Conservation (phyloP, 192 early-diverging fungal genomes). For the Geosiphon pyriformis region DNA sequence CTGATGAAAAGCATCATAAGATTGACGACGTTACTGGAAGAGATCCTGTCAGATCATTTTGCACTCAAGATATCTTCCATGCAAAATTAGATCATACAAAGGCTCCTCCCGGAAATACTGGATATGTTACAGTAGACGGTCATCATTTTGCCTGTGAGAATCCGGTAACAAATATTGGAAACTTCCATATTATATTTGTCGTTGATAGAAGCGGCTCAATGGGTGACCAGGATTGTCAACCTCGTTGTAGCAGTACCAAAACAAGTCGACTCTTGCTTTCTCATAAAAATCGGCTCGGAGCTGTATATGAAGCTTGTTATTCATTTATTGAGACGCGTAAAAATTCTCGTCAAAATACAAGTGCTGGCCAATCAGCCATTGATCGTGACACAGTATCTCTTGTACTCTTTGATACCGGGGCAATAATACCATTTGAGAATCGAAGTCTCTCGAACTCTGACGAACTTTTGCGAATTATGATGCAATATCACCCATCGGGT, state of each 20-base stretch:
- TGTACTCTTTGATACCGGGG: conserved; percentile 11
- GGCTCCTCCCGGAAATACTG: neutral
- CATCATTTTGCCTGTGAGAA: conserved; percentile 23
- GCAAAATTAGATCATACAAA: neutral
- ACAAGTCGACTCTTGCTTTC: neutral
- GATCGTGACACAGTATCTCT: conserved; percentile 17
- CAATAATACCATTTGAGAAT: conserved; percentile 8
- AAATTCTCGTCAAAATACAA: neutral
- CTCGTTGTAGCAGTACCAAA: neutral
- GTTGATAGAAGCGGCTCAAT: conserved; percentile 26
- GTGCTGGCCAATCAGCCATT: neutral
- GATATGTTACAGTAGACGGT: conserved; percentile 24
- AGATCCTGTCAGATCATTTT: conserved; percentile 1
- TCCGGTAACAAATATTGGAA: neutral
- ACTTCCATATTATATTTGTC: conserved; percentile 25
- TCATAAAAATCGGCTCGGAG: conserved; percentile 25
- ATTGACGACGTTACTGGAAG: neutral
- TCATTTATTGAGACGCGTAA: conserved; percentile 17
- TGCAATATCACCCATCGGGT: conserved; percentile 10
- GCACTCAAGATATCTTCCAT: conserved; percentile 17
- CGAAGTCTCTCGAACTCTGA: neutral
- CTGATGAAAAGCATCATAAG: conserved; percentile 13
- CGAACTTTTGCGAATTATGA: conserved; percentile 5
- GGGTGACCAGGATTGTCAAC: conserved; percentile 7
- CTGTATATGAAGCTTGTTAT: conserved; percentile 21